Conservation (phyloP, 352 stramenopile genomes). For the Phytophthora rubi region DNA sequence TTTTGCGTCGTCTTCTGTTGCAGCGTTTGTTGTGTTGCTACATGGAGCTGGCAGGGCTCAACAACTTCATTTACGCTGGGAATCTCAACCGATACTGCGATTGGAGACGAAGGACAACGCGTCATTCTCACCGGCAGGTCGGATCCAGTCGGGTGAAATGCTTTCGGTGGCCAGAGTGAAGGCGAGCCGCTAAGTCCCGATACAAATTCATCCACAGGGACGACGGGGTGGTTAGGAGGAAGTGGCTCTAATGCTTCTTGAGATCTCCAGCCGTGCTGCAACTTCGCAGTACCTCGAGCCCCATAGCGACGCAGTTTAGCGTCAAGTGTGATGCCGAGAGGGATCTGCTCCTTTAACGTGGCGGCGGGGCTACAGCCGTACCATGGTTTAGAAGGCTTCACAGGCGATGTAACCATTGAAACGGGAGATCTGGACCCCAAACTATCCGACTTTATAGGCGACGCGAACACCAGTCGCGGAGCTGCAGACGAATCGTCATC, state of each 20-base stretch:
- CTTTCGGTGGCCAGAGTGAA: constrained; percentile 58
- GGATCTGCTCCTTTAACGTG: constrained; percentile 42
- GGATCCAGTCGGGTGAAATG: constrained; percentile 48
- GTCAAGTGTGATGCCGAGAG: constrained; percentile 44
- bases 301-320: constrained; percentile 65
- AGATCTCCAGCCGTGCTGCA: constrained; percentile 33
- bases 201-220: constrained; percentile 18
- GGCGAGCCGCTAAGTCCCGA: constrained; percentile 41
- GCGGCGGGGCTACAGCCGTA: constrained; percentile 40
- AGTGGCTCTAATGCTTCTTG: constrained; percentile 20
- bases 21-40: constrained; percentile 30
- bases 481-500: constrained; percentile 16
- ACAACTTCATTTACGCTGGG: constrained; percentile 10
- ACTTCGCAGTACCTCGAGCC: constrained; percentile 30
- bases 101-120: constrained; percentile 53
- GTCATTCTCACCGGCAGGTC: constrained; percentile 42
- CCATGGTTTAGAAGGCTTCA: constrained; percentile 51
- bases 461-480: constrained; percentile 6
- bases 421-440: background rate
- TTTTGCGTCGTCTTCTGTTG: constrained; percentile 35
- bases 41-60: constrained; percentile 29
- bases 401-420: constrained; percentile 10
- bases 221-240: constrained; percentile 3
- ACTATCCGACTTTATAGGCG: constrained; percentile 28
- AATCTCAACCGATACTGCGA: constrained; percentile 27